Conservation (phyloP, 2,329 filamentous ascomycete species). For the Ascochyta pisi region DNA sequence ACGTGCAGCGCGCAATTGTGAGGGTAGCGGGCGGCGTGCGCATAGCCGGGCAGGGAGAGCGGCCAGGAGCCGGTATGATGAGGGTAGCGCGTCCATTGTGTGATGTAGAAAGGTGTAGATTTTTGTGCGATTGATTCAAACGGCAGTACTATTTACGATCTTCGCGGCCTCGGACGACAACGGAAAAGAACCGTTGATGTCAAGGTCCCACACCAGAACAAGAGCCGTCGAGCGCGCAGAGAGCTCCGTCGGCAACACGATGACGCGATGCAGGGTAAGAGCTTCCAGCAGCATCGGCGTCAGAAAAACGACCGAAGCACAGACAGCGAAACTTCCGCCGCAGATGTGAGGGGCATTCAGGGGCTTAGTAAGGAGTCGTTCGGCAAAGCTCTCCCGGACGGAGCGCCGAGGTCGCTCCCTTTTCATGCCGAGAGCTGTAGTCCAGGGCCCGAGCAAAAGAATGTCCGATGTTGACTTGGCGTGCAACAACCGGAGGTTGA, state of each 20-base stretch:
- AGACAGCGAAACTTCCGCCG: constrained; percentile 1
- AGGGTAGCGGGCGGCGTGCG: constrained; percentile 35
- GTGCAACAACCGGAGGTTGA: constrained; percentile 1
- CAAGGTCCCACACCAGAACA: constrained; percentile 15
- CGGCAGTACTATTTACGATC: constrained; percentile 9
- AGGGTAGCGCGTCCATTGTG: constrained; percentile 40
- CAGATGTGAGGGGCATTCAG: constrained; percentile 12
- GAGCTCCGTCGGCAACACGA: constrained; percentile 8
- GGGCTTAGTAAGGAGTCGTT: constrained; percentile 10
- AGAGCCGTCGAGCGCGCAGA: constrained; percentile 10
- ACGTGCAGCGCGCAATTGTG: constrained; percentile 32
- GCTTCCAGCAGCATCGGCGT: constrained; percentile 7
- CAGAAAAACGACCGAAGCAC: constrained; percentile 15
- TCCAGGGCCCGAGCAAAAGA: not conserved
- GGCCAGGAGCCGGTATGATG: constrained; percentile 39
- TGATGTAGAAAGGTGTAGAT: not conserved
- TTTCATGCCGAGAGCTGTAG: not conserved
- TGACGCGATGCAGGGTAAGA: constrained; percentile 13
- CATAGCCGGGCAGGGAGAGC: constrained; percentile 39
- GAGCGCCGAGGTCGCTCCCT: constrained; percentile 3
- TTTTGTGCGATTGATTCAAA: constrained; percentile 4
- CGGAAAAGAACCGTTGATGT: constrained; percentile 9
- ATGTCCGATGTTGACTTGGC: constrained; percentile 1
- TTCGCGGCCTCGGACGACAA: constrained; percentile 9
- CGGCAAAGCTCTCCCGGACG: constrained; percentile 6